A percentile compares a stretch with the other conserved stretches of the same genome.
phyloP scores from a whole-genome alignment of 768 basidiomycete genomes.

The Sarcodon aspratus region DNA sequence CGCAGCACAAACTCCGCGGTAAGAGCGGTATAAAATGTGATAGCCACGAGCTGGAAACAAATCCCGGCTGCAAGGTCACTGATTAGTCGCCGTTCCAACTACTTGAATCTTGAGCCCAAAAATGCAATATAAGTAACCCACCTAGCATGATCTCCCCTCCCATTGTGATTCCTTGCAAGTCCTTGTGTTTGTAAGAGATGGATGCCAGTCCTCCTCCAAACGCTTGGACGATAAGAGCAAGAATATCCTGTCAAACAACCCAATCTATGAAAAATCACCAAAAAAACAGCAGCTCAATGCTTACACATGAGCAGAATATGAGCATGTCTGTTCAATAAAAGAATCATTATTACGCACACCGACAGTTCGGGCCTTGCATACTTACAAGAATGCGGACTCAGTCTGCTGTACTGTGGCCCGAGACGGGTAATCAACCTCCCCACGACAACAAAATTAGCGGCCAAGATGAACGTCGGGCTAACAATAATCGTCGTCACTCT shows the following conservation, averaged over 20 bases:
- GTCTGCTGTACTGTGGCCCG: conserved; percentile 34
- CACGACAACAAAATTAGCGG: conserved; percentile 50
- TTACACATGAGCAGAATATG: conserved; percentile 27
- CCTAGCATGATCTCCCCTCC: conserved; percentile 47
- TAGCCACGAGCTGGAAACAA: conserved; percentile 23
- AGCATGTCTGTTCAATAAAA: conserved; percentile 22
- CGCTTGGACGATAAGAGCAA: conserved; percentile 54
- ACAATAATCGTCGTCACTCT: conserved; percentile 45
- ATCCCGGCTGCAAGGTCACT: conserved; percentile 13
- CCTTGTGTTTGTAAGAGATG: conserved; percentile 9
- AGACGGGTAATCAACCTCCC: conserved; percentile 32
- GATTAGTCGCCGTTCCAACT: neutral
- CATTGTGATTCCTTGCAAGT: conserved; percentile 7
- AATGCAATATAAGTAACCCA: conserved; percentile 10
- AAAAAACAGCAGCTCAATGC: neutral
- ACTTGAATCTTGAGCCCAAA: neutral
- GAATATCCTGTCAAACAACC: conserved; percentile 26
- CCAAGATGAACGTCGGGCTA: conserved; percentile 43
- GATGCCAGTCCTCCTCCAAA: conserved; percentile 46
- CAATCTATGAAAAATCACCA: neutral
- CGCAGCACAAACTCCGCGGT: conserved; percentile 34
- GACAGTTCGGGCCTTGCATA: conserved; percentile 2
- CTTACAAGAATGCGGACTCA: conserved; percentile 32
- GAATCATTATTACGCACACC: neutral
- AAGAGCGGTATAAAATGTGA: conserved; percentile 27